A percentile compares a stretch with the other conserved stretches of the same genome.
These are phyloP conservation scores for Articulospora tetracladia DNA, from an alignment of 495 filamentous ascomycete genomes.

Conservation along the genomic window DNA sequence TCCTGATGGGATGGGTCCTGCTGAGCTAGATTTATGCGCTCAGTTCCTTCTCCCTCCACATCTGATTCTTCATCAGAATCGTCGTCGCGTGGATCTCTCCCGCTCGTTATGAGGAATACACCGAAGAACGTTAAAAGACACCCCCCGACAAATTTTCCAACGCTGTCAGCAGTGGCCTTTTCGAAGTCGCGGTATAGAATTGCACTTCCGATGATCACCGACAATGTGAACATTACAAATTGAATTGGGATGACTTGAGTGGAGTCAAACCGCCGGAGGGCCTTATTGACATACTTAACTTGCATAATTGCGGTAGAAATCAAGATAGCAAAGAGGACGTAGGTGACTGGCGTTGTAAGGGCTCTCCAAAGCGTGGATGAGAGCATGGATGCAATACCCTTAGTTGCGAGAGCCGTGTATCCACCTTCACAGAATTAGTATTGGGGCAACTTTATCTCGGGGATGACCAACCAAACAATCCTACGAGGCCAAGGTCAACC, in stretches of 20 bases:
- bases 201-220: conserved; percentile 90
- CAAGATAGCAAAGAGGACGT: conserved; percentile 73
- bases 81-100: conserved; percentile 41
- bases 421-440: conserved; percentile 57
- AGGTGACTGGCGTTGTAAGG: conserved; percentile 88
- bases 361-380: conserved; percentile 83
- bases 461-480: conserved; percentile 70
- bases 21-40: conserved; percentile 29
- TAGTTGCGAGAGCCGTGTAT: conserved; percentile 93
- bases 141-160: conserved; percentile 81
- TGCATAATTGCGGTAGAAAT: conserved; percentile 86
- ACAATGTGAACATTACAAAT: conserved; percentile 94
- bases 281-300: conserved; percentile 93
- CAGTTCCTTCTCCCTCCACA: conserved; percentile 36
- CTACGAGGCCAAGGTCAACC: conserved; percentile 90
- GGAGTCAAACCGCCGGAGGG: conserved; percentile 89
- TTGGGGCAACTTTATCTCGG: not conserved
- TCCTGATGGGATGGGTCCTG: conserved; percentile 25
- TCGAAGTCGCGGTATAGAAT: conserved; percentile 93
- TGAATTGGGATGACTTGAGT: conserved; percentile 97
- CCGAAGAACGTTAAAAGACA: conserved; percentile 89
- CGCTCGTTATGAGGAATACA: conserved; percentile 88
- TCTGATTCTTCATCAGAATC: conserved; percentile 45
- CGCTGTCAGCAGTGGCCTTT: conserved; percentile 62
- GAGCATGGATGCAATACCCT: conserved; percentile 91